Percentiles rank a stretch among this genome's conserved stretches.
Conservation (phyloP, 176 grass and related monocot species). For the Elaeis guineensis region DNA sequence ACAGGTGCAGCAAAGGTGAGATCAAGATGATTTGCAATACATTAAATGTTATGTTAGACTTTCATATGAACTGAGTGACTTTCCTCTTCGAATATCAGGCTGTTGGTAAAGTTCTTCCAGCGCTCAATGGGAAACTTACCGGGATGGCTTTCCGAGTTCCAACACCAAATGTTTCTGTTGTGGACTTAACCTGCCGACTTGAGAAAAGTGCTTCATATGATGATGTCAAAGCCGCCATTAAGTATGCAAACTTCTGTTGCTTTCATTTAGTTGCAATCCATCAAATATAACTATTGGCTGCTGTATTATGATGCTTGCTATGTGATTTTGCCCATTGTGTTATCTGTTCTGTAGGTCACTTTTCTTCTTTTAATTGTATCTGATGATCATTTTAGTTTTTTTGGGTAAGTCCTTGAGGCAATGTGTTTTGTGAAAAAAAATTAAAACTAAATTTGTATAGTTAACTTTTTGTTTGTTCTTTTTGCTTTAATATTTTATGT, state of each 20-base stretch:
- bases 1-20: constrained; percentile 97
- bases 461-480: too few species aligned
- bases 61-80: constrained; percentile 5
- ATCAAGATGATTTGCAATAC: background rate
- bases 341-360: too few species aligned
- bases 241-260: constrained; percentile 32
- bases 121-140: constrained; percentile 85
- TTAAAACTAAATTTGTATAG: too few species aligned
- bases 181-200: constrained; percentile 93
- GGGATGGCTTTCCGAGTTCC: constrained; percentile 99
- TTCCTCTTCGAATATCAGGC: constrained; percentile 36
- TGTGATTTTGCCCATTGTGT: too few species aligned
- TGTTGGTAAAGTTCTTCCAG: constrained; percentile 93
- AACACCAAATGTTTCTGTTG: constrained; percentile 95
- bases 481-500: too few species aligned
- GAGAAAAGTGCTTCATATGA: constrained; percentile 91
- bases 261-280: background rate
- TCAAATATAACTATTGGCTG: too few species aligned
- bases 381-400: too few species aligned
- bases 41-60: background rate
- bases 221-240: constrained; percentile 95
- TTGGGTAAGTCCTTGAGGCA: too few species aligned
- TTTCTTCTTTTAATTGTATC: too few species aligned
- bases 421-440: too few species aligned
- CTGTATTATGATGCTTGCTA: too few species aligned